These are phyloP conservation scores for Zea luxurians DNA, from an alignment of 176 grass and related monocot species.

Conservation along the genomic window DNA sequence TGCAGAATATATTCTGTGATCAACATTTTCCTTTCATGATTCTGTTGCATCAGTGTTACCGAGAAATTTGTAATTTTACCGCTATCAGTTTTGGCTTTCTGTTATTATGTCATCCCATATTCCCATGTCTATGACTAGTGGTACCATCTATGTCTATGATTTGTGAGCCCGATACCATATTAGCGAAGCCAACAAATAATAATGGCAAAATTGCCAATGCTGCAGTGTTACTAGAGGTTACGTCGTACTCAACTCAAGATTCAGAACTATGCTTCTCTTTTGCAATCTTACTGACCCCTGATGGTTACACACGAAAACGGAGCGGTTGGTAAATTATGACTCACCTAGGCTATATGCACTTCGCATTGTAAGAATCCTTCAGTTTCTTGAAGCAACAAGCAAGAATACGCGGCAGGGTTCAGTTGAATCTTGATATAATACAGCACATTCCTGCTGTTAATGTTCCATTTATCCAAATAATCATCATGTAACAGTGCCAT, in stretches of 20 bases:
- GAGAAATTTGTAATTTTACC: too few species aligned
- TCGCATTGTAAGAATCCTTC: neutral
- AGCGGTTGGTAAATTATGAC: neutral
- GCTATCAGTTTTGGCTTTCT: too few species aligned
- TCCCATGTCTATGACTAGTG: too few species aligned
- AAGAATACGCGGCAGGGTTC: neutral
- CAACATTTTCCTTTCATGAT: too few species aligned
- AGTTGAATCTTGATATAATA: neutral
- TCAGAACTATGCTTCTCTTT: neutral
- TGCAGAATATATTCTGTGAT: neutral
- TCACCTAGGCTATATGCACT: neutral
- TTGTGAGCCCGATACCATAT: too few species aligned
- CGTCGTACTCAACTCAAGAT: neutral
- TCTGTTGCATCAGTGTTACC: too few species aligned
- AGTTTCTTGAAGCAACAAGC: neutral
- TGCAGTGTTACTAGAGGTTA: neutral
- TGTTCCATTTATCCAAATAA: neutral
- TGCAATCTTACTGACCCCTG: neutral
- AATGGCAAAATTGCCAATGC: too few species aligned
- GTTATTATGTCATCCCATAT: too few species aligned
- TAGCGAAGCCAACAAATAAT: neutral
- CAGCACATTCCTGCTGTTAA: neutral
- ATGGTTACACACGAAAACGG: neutral
- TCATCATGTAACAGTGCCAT: neutral
- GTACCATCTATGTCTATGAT: neutral